phyloP scores from a whole-genome alignment of 768 basidiomycete species.

The Boletus huronensis region DNA sequence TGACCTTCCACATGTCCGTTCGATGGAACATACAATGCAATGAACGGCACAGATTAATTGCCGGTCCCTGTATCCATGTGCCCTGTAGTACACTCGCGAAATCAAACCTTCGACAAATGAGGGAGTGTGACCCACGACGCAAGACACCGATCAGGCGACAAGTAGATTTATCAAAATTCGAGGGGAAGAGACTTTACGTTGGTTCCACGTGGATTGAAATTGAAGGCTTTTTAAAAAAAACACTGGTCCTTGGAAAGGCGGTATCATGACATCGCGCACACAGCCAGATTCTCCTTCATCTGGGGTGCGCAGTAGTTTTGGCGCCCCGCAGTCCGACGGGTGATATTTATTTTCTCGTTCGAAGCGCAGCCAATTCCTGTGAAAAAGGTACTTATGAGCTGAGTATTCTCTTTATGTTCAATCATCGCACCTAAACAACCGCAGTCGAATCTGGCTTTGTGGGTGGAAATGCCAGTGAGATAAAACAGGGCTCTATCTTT shows the following conservation, averaged over 20 bases:
- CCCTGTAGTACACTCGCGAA: background rate
- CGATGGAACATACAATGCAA: too few relatives aligned
- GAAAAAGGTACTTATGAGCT: background rate
- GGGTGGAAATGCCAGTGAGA: too few relatives aligned
- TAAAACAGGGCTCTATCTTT: background rate
- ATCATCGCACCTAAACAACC: background rate
- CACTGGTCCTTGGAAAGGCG: background rate
- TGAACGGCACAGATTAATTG: too few relatives aligned
- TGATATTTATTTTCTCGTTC: background rate
- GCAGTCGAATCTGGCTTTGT: background rate
- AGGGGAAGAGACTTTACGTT: background rate
- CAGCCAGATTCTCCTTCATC: too few relatives aligned
- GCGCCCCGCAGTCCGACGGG: background rate
- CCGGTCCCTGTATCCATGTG: background rate
- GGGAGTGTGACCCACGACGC: background rate
- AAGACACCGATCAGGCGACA: background rate
- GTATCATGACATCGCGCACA: background rate
- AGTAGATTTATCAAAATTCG: background rate
- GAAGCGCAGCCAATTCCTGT: background rate
- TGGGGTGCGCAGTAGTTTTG: background rate
- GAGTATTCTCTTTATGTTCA: background rate
- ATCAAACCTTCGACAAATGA: background rate
- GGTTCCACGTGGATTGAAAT: background rate
- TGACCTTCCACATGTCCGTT: background rate
- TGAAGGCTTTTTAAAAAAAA: background rate